Evolutionary conservation across 108 stramenopile genomes (phyloP), one percentile per base, ranked within the genome.

Genomic region (Pseudonitzschia pungens): DNA sequence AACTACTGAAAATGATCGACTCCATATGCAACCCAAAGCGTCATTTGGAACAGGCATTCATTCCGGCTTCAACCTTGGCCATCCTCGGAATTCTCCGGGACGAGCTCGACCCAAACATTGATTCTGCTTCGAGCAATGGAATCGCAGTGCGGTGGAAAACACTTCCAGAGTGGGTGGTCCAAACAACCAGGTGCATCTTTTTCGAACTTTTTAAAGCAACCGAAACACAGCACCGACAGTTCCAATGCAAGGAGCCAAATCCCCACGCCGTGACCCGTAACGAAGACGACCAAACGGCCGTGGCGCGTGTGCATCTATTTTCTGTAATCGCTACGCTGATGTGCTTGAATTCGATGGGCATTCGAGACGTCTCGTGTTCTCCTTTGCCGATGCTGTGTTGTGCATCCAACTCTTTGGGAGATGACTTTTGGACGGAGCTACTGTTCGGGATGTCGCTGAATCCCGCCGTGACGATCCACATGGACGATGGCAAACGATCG

Each of bases 281-380:
- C 57, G 21, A 22, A 58, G 28, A 10, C 1, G 50, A 51, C 26
- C n/a, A 26, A 31, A 36, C 36, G 9, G 57, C 21, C 6, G 29
- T 7, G 14, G 57, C 57, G 16, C 29, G 27, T 7, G 26, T 27
- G 21, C 26, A 70, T 16, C 27, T 70, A 6, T 26, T 70, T 48
- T 55, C 18, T 66, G 65, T 41, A 24, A 48, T 74, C 16, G 65
- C 48, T 22, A 55, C 41, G 10, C 65, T 74, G 11, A 27, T 65
- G 33, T 74, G 53, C 24, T 48, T 74, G 1, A 15, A 65, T 22
- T 31, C 51, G 3, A 18, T 66, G 16, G 65, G 65, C 20, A 27
- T 66, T 40, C 73, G 40, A 66, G 64, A 56, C 53, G 65, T 74
- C 53, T 54, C 44, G 20, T 26, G 44, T 28, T 43, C 50, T 66